Conservation (phyloP, 495 filamentous ascomycete genomes). For the Letharia columbiana region DNA sequence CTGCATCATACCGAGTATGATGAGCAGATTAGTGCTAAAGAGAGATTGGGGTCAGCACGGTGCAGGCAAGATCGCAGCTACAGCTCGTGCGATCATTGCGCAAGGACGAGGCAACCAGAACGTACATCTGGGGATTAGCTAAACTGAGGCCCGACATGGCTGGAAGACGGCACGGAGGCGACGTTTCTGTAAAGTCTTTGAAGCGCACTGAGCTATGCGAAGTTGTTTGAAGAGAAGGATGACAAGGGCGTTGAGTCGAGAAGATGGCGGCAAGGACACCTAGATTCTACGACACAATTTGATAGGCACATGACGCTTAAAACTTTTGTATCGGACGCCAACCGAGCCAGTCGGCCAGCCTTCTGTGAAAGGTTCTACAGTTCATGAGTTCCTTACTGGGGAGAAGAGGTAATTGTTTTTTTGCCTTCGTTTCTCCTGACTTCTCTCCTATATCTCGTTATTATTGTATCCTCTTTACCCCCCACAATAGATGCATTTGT, state of each 20-base stretch:
- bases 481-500: too few species aligned
- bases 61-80: neutral
- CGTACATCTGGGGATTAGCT: constrained; percentile 11
- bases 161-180: constrained; percentile 27
- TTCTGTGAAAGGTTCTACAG: too few species aligned
- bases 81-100: neutral
- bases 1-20: constrained; percentile 98
- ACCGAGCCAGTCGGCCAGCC: neutral
- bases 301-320: neutral
- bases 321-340: neutral
- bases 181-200: neutral
- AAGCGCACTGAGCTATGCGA: neutral
- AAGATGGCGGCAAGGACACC: neutral
- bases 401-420: too few species aligned
- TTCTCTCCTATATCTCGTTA: too few species aligned
- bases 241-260: too few species aligned
- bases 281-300: neutral
- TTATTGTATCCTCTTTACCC: too few species aligned
- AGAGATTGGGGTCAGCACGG: neutral
- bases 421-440: too few species aligned
- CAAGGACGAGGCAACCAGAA: neutral
- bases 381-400: too few species aligned
- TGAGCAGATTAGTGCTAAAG: constrained; percentile 75
- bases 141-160: constrained; percentile 5
- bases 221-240: neutral